Evolutionary conservation across 306 rosid genomes (phyloP), one percentile per base, ranked within the genome.

Genomic region (Trifolium fragiferum): DNA sequence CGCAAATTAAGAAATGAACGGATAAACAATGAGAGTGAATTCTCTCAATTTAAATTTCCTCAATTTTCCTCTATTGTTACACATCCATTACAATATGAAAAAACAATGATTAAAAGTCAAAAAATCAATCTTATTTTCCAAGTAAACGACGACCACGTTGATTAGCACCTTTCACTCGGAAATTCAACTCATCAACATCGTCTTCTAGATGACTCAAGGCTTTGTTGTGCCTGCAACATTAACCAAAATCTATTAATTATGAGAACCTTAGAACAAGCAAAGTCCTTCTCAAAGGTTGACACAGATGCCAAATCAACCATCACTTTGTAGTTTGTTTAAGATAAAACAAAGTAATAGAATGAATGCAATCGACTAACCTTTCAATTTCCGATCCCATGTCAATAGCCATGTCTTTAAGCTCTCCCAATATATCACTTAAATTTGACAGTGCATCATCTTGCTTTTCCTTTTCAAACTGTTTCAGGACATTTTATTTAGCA

Each of bases 311-410:
- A 47, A 43, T 63, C 59, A 66, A 66, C 30, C 15, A 64, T 47
- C 27, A 40, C 38, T 50, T 81, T 20, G 58, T 44, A 61, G 30
- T 20, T 14, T 6, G 59, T 66, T 30, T 57, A 38, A 40, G 65
- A 77, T 67, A 69, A 69, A 43, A 46, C 54, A 7, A 64, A 50
- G 2, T 58, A 61, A 78, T 14, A 21, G 20, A 72, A 72, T 65
- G 20, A 72, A 72, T 65, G 46, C 11, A 55, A 40, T 47, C 37
- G 66, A 82, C 96, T 62, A 30, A 95, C 99, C 90, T 85, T 49
- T 85, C 99, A 25, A 92, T 90, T 88, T 92, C 98, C 8, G 87
- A 79, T 27, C 99, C 98, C 99, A 95, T 95, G 85, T 92, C 98
- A 44, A 95, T 10, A 62, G 99, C 99, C 97, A 95, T 95, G 12